Base-by-base conservation (phyloP, 202 grass and related monocot genomes). In the Setaria italica region DNA sequence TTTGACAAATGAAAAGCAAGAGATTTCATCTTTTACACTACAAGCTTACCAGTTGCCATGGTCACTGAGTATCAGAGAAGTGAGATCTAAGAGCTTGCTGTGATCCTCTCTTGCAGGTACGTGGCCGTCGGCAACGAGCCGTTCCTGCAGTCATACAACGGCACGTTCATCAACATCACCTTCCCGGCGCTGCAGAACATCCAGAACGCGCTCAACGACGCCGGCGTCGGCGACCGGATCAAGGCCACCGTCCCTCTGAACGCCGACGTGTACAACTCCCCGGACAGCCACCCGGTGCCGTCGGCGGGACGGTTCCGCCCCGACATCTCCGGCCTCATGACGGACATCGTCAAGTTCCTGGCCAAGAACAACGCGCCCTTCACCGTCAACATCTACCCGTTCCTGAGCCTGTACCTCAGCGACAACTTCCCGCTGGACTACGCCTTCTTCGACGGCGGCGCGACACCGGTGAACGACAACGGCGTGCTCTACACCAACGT, bases 361-460 rank as follows among this genome's bases (percentile, higher is more conserved):
- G 81, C 80, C 42, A 78, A 85, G 54, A 91, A 80, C 70, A 39
- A 32, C 42, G 92, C 92, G 0, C 85, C 92, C 48, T 94, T 94
- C 78, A 91, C 87, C 53, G 89, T 94, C 60, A 92, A 94, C 89
- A 94, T 94, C 64, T 91, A 94, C 81, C 92, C 92, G 1, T 94
- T 94, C 84, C 81, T 94, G 3, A 89, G 86, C 69, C 75, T 89
- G 6, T 88, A 89, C 68, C 84, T 69, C 4, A 86, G 81, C 85
- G 60, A 89, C 9, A 32, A 87, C 85, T 94, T 94, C 87, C 92
- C 92, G 0, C 12, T 94, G 1, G 81, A 94, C 76, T 94, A 46
- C 41, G 92, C 92, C 56, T 87, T 94, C 92, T 94, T 94, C 79
- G 92, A 86, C 65, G 92, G 84, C 72, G 62, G 57, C 41, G 83